Evolutionary conservation across 345 rosid genomes (phyloP).

Genomic region (Nephelium lappaceum): DNA sequence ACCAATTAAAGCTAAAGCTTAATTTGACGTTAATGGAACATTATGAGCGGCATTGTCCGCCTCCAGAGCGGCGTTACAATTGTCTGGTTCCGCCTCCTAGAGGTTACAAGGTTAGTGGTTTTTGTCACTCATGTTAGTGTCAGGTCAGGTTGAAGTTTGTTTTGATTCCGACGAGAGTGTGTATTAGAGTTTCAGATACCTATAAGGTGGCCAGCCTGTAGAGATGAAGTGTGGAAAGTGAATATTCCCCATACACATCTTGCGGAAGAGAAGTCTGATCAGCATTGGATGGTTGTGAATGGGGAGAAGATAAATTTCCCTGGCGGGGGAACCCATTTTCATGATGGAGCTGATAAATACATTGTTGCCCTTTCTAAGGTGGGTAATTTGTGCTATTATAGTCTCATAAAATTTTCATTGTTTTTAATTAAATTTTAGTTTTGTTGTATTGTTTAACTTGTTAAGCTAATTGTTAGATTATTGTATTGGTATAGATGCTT

Average conservation of each 20-base stretch:
- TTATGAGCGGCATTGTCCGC: conserved; percentile 93
- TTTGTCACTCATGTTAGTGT: conserved; percentile 8
- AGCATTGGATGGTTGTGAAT: conserved; percentile 97
- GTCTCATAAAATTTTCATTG: not conserved
- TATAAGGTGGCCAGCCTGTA: conserved; percentile 89
- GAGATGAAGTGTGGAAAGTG: conserved; percentile 97
- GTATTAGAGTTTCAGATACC: conserved; percentile 82
- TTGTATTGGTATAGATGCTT: conserved; percentile 75
- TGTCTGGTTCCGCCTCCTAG: conserved; percentile 86
- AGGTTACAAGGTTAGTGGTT: conserved; percentile 76
- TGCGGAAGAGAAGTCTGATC: conserved; percentile 95
- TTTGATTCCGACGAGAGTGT: conserved; percentile 36
- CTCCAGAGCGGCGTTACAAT: conserved; percentile 79
- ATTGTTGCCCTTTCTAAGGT: conserved; percentile 85
- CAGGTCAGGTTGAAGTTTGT: conserved; percentile 25
- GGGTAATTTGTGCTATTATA: conserved; percentile 43
- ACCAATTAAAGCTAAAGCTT: conserved; percentile 75
- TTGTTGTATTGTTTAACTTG: not conserved
- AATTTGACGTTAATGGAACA: conserved; percentile 92
- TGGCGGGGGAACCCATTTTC: conserved; percentile 99
- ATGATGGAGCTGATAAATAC: conserved; percentile 94
- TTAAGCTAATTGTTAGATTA: conserved; percentile 31
- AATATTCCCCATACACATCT: conserved; percentile 97
- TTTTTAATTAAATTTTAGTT: too few relatives aligned
- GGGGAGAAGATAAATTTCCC: conserved; percentile 97